Evolutionary conservation across 2,329 filamentous ascomycete genomes (phyloP), one percentile per base, ranked within the genome.

Genomic region (Aureobasidium sp.): DNA sequence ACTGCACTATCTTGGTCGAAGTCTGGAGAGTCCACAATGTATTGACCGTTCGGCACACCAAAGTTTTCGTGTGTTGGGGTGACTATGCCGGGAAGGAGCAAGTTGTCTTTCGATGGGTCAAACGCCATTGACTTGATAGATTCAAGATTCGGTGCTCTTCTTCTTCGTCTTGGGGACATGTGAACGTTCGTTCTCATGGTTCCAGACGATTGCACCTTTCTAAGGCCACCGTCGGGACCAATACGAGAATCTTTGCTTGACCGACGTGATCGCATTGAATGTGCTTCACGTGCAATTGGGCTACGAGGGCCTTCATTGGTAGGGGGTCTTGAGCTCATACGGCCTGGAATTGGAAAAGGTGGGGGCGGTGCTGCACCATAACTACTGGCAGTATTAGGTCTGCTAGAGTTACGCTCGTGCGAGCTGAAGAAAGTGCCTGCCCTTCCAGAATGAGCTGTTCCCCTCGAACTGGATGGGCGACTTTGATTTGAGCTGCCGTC

Each of bases 311-410:
- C 78, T 66, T 82, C 87, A 63, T 85, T 75, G 0, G 85, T 83
- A 24, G 87, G 82, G 68, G 88, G 86, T 63, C 91, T 85, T 6
- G 92, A 99, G 74, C 93, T 97, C 33, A 90, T 89, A 62, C 94
- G 82, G 3, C 87, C 87, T 0, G 94, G 94, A 7, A 99, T 96
- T 0, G 94, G 92, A 77, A 96, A 97, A 0, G 94, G 94, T 31
- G 94, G 92, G 58, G 75, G 63, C 15, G 66, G 72, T 17, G 73
- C 69, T 27, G 68, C 66, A 63, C 73, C 73, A 58, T 67, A 66
- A 52, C 64, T 70, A 63, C 73, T 90, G 52, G 87, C 86, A 69
- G 86, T 80, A 39, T 84, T 82, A 4, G 65, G 58, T 22, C 49
- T 47, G 33, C 40, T 40, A 27, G 19, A 14, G n/a, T 40, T 37